A percentile compares a stretch with the other conserved stretches of the same genome.
Evolutionary conservation across 148 eudicot species (phyloP).

Genomic region (Cornus florida): DNA sequence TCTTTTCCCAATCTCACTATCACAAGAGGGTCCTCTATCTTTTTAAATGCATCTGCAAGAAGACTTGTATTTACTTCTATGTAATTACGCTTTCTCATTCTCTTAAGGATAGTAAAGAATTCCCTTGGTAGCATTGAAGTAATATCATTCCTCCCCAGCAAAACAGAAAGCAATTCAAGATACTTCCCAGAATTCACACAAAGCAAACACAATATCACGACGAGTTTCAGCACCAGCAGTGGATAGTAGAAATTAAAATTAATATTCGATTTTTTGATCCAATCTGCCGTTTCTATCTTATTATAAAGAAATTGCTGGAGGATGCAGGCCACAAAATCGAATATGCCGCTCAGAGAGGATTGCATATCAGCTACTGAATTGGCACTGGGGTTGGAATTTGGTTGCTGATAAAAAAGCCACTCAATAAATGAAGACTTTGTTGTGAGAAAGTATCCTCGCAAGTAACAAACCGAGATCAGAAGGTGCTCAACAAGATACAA

Average conservation of each 20-base stretch:
- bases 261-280: no score
- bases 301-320: constrained; percentile 27
- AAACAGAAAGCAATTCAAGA: no score
- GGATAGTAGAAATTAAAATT: no score
- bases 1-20: constrained; percentile 18
- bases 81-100: neutral
- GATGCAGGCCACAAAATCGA: constrained; percentile 27
- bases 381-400: neutral
- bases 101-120: no score
- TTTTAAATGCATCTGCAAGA: constrained; percentile 33
- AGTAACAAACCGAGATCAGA: constrained; percentile 32
- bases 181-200: no score
- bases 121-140: no score
- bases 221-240: no score
- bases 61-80: constrained; percentile 8
- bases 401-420: neutral
- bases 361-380: neutral
- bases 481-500: no score
- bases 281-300: neutral
- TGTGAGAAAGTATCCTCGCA: constrained; percentile 18
- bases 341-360: neutral
- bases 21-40: constrained; percentile 39
- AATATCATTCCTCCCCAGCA: no score
- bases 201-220: no score
- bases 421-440: constrained; percentile 21